Evolutionary conservation across 768 basidiomycete species (phyloP).

Genomic region (Punctularia strigosozonata): DNA sequence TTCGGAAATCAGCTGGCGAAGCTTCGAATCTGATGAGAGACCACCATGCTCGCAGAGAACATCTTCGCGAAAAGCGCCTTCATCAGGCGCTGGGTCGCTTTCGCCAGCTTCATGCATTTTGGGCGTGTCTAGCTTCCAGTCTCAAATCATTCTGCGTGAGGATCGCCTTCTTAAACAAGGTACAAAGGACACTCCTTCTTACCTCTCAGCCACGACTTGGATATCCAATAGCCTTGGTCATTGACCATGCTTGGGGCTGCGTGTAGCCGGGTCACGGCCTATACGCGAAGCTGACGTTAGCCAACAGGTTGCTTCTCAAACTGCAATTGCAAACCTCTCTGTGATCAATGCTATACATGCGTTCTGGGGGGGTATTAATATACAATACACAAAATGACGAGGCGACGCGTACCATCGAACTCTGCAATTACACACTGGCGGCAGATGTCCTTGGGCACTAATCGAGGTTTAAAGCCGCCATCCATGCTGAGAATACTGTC

Average conservation of each 20-base stretch:
- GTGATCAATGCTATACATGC: constrained; percentile 58
- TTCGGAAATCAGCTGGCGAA: constrained; percentile 49
- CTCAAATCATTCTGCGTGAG: constrained; percentile 31
- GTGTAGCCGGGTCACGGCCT: too few relatives aligned
- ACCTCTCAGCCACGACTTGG: constrained; percentile 75
- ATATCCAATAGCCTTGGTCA: constrained; percentile 53
- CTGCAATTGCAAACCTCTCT: constrained; percentile 39
- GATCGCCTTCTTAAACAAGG: constrained; percentile 1
- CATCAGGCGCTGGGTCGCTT: constrained; percentile 59
- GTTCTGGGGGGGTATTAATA: constrained; percentile 30
- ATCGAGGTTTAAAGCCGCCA: constrained; percentile 34
- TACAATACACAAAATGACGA: constrained; percentile 1
- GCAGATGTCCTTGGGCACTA: constrained; percentile 47
- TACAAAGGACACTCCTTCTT: constrained; percentile 4
- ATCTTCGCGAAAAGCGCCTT: constrained; percentile 40
- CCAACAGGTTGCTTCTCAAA: too few relatives aligned
- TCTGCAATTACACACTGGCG: constrained; percentile 38
- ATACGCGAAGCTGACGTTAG: too few relatives aligned
- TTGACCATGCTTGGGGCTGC: too few relatives aligned
- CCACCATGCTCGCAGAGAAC: constrained; percentile 65
- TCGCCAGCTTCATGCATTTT: constrained; percentile 57
- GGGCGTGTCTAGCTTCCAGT: constrained; percentile 63
- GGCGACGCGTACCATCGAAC: constrained; percentile 41
- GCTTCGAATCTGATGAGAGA: constrained; percentile 40
- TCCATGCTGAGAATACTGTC: constrained; percentile 25